Evolutionary conservation across 192 early-diverging fungal species (phyloP).

Genomic region (Coemansia sp.): DNA sequence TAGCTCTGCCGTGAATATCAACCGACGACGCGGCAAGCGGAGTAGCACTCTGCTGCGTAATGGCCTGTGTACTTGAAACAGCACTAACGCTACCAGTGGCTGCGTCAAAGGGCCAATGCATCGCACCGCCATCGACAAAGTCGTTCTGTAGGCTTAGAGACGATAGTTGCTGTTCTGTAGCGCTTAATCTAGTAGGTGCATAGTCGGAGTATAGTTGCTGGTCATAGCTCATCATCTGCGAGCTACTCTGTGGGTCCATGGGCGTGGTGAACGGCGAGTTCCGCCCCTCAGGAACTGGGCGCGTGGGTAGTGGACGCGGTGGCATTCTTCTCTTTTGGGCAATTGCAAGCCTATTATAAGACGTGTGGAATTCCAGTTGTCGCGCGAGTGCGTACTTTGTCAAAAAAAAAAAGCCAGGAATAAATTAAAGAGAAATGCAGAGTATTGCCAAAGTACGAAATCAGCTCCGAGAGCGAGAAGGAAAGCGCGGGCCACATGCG

Average conservation of each 20-base stretch:
- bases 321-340: conserved; percentile 9
- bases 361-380: not conserved
- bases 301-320: conserved; percentile 14
- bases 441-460: not conserved
- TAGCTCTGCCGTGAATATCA: not conserved
- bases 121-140: conserved; percentile 11
- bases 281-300: not conserved
- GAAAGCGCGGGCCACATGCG: conserved; percentile 1
- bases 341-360: not conserved
- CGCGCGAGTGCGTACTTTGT: not conserved
- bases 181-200: not conserved
- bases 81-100: not conserved
- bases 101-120: conserved; percentile 18
- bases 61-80: not conserved
- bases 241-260: not conserved
- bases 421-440: not conserved
- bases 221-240: conserved; percentile 1
- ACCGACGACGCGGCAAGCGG: not conserved
- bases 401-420: not conserved
- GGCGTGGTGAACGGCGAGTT: conserved; percentile 3
- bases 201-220: conserved; percentile 1
- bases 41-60: not conserved
- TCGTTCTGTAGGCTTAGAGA: conserved; percentile 17
- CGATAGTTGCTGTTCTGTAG: not conserved
- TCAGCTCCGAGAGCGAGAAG: not conserved